Conservation (phyloP, 78 protist genomes). For the Dictyostelium purpureum region DNA sequence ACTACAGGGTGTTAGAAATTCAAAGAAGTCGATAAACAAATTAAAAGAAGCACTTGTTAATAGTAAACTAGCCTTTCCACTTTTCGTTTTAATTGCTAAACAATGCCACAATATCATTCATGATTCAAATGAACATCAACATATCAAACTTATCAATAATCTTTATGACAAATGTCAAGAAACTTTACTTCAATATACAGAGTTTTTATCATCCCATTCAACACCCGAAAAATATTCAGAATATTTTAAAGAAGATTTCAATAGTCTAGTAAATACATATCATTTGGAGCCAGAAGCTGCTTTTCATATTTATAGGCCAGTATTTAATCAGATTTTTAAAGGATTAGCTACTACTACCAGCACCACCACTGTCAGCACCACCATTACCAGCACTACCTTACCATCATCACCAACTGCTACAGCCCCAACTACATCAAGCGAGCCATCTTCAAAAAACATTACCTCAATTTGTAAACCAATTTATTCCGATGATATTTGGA, state of each 20-base stretch:
- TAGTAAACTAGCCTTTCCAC: slow-evolving; percentile 42
- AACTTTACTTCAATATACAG: slow-evolving; percentile 72
- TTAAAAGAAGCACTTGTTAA: slow-evolving; percentile 44
- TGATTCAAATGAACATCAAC: slow-evolving; percentile 6
- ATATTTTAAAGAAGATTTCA: slow-evolving; percentile 26
- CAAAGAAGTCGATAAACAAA: slow-evolving; percentile 40
- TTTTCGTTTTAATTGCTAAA: slow-evolving; percentile 52
- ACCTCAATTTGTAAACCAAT: background rate
- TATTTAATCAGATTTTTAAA: background rate
- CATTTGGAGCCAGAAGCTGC: slow-evolving; percentile 74
- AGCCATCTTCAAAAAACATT: background rate
- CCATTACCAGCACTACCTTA: background rate
- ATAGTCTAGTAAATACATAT: background rate
- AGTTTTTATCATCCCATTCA: slow-evolving; percentile 10
- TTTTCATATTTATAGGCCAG: slow-evolving; percentile 47
- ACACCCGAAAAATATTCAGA: slow-evolving; percentile 1
- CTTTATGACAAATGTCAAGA: slow-evolving; percentile 85
- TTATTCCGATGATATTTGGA: background rate
- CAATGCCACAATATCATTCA: slow-evolving; percentile 32
- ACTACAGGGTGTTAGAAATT: background rate
- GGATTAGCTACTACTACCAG: too few relatives aligned
- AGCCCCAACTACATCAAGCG: too few relatives aligned
- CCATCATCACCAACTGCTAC: background rate
- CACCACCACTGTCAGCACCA: background rate
- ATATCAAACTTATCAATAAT: slow-evolving; percentile 76